Evolutionary conservation across 2,329 filamentous ascomycete genomes (phyloP), one percentile per base, ranked within the genome.

Genomic region (Diaporthe citri): DNA sequence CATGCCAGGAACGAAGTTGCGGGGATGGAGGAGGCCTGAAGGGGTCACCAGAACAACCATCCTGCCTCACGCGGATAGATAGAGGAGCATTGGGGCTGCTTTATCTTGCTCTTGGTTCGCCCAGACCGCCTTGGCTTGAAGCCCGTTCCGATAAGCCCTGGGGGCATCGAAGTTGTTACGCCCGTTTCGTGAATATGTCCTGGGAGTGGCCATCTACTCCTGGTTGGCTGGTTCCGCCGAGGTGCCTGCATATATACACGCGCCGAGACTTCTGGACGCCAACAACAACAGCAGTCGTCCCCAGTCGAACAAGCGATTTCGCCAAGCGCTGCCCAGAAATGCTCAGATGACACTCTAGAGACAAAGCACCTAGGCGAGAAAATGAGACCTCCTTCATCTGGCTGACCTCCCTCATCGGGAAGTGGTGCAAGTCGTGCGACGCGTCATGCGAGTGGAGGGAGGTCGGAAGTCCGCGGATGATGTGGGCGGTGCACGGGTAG

Each of bases 241-340:
- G 22, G 46, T 52, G 64, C 64, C 46, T 52, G 64, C 64, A 67
- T 52, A 48, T 15, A n/a, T 17, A 39, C 15, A 64, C n/a, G 34
- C 31, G 46, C 64, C 46, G 0, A 12, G 31, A 34, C 64, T 52
- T n/a, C 41, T 39, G 2, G 39, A 9, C 10, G 57, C 20, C 22
- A 36, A 4, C 20, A 5, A 36, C 41, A 36, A 4, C 20, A 5
- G 25, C 41, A 48, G 22, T 20, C 31, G n/a, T 22, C 22, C 13
- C 15, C 22, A 39, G 34, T 20, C 46, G 34, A 52, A 25, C 43
- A 67, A 67, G 46, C 22, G 46, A 67, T 52, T 39, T 31, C 20
- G 64, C 64, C 64, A 67, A 67, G 64, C 8, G n/a, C 4, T 67
- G 64, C 64, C 64, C 64, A 67, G 64, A 41, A 67, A 67, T 52